Evolutionary conservation across 164 flowering plant genomes (phyloP).

Genomic region (Santalum album): DNA sequence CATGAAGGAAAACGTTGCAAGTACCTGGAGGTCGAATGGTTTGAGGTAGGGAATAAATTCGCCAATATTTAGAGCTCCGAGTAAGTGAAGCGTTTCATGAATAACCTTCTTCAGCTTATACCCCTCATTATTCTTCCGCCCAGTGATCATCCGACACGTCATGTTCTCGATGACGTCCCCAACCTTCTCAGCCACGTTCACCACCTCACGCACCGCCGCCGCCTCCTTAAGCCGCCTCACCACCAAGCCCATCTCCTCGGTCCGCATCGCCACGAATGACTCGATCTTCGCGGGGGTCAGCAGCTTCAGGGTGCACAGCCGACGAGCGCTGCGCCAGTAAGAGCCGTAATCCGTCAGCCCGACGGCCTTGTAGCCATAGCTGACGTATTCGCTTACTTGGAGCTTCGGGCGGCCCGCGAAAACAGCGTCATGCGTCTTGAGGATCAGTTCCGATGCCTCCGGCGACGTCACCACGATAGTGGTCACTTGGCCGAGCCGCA

Average conservation of each 20-base stretch:
- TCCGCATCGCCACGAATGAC: neutral
- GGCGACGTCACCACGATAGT: conserved; percentile 10
- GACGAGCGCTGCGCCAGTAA: neutral
- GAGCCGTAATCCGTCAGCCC: neutral
- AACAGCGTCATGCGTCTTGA: conserved; percentile 4
- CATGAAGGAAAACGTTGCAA: no score
- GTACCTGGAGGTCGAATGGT: conserved; percentile 1
- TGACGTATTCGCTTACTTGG: neutral
- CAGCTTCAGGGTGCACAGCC: neutral
- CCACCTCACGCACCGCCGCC: neutral
- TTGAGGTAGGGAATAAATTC: conserved; percentile 19
- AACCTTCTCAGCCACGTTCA: conserved; percentile 8
- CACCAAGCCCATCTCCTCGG: neutral
- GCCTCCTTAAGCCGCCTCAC: conserved; percentile 1
- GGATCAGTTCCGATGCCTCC: neutral
- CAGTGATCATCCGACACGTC: conserved; percentile 10
- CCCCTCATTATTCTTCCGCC: conserved; percentile 5
- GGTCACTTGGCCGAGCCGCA: neutral
- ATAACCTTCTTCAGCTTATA: conserved; percentile 6
- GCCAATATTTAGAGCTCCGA: conserved; percentile 17
- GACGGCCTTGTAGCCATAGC: neutral
- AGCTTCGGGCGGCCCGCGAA: conserved; percentile 8
- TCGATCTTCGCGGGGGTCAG: neutral
- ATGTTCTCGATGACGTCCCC: conserved; percentile 4
- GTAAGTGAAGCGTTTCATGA: conserved; percentile 8